Evolutionary conservation across 2,329 filamentous ascomycete genomes (phyloP).

Genomic region (Colletotrichum cuscutae): DNA sequence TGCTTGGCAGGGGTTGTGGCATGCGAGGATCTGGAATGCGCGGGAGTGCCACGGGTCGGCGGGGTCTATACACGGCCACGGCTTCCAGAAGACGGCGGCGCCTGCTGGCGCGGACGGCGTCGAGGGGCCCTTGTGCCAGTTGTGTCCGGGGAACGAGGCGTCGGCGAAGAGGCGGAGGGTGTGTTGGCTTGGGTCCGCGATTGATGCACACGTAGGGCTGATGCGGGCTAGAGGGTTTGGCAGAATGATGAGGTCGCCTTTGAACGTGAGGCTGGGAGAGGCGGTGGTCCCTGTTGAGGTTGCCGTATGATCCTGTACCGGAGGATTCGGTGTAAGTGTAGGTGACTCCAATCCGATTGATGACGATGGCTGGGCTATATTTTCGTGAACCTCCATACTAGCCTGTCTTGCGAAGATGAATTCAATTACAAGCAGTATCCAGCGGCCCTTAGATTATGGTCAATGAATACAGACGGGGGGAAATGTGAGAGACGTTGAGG

Average conservation of each 20-base stretch:
- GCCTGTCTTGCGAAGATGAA: too few relatives aligned
- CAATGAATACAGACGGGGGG: too few relatives aligned
- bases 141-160: neutral
- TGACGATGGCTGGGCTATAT: neutral
- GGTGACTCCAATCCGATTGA: neutral
- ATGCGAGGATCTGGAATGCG: slow-evolving; percentile 2
- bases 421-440: too few relatives aligned
- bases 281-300: neutral
- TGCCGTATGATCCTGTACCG: neutral
- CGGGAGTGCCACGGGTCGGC: neutral
- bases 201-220: neutral
- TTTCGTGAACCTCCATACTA: too few relatives aligned
- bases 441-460: too few relatives aligned
- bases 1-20: neutral
- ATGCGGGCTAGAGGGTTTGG: neutral
- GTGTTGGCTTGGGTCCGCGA: neutral
- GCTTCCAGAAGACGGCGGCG: slow-evolving; percentile 17
- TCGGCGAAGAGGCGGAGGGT: slow-evolving; percentile 14
- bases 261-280: neutral
- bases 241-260: slow-evolving; percentile 15
- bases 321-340: neutral
- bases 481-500: too few relatives aligned
- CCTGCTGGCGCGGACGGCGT: neutral
- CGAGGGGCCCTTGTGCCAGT: neutral
- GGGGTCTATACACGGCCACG: neutral